These are phyloP conservation scores for Talinum fruticosum DNA, from an alignment of 148 eudicot species.

Conservation along the genomic window DNA sequence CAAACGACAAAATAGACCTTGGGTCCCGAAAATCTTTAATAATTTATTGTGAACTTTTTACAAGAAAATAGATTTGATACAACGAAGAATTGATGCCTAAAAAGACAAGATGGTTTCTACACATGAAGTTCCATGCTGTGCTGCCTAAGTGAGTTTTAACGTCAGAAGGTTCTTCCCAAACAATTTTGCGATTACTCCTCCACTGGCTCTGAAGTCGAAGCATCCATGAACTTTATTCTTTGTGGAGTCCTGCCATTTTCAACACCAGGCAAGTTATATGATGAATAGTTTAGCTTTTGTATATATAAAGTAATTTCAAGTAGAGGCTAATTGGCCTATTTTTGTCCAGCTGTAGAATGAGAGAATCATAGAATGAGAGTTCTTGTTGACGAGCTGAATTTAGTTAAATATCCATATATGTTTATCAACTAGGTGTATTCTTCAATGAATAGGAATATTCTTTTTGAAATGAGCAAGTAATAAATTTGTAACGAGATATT, in stretches of 20 bases:
- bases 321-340: slow-evolving; percentile 1
- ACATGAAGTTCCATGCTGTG: slow-evolving; percentile 9
- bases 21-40: slow-evolving; percentile 7
- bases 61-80: slow-evolving; percentile 11
- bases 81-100: slow-evolving; percentile 10
- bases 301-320: slow-evolving; percentile 3
- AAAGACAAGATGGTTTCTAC: slow-evolving; percentile 10
- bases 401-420: not conserved
- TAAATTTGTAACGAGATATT: not conserved
- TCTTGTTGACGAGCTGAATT: slow-evolving; percentile 12
- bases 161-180: slow-evolving; percentile 32
- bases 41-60: slow-evolving; percentile 7
- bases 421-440: slow-evolving; percentile 5
- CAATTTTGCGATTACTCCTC: slow-evolving; percentile 29
- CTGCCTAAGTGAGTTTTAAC: slow-evolving; percentile 20
- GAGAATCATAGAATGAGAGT: slow-evolving; percentile 4
- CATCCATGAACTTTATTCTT: slow-evolving; percentile 48
- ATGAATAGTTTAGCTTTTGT: not conserved
- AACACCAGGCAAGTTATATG: slow-evolving; percentile 13
- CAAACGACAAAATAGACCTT: slow-evolving; percentile 1
- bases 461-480: not conserved
- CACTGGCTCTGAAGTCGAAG: slow-evolving; percentile 41
- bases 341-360: slow-evolving; percentile 14
- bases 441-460: not conserved
- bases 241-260: slow-evolving; percentile 53